Percentiles rank a stretch among this genome's conserved stretches.
Conservation (phyloP, 1,284 basidiomycete genomes). For the Boletus sp. region DNA sequence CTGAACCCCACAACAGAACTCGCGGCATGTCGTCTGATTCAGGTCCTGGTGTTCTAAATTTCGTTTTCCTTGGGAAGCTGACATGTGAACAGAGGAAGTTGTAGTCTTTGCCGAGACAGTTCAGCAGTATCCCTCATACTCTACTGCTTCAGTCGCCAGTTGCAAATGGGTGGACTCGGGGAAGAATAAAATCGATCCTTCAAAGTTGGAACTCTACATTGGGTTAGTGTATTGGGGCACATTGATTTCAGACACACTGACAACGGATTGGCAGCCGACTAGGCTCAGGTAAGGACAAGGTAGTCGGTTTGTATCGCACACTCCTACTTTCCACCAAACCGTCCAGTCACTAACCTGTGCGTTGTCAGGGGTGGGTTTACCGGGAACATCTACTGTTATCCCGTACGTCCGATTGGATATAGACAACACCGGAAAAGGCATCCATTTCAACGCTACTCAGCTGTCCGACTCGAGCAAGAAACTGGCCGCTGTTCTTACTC, state of each 20-base stretch:
- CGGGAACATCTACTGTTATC: not conserved
- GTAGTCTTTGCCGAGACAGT: not conserved
- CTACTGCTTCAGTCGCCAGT: not conserved
- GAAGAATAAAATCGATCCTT: not conserved
- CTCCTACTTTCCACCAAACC: not conserved
- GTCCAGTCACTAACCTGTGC: not conserved
- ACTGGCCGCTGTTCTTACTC: not conserved
- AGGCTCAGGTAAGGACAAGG: not conserved
- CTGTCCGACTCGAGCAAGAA: not conserved
- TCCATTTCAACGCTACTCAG: conserved; percentile 1
- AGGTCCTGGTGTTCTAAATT: not conserved
- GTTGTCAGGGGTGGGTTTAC: not conserved
- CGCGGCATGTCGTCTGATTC: not conserved
- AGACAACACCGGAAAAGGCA: not conserved
- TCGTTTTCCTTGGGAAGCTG: not conserved
- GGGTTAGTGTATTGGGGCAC: not conserved
- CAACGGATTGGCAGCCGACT: not conserved
- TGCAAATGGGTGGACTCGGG: not conserved
- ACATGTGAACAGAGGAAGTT: not conserved
- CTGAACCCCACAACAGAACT: not conserved
- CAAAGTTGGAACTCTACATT: not conserved
- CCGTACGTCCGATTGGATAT: not conserved
- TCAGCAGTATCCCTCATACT: not conserved
- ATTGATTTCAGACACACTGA: not conserved
- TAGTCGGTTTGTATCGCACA: not conserved